phyloP scores from a whole-genome alignment of 441 rosid species.

The Gossypium trilobum region DNA sequence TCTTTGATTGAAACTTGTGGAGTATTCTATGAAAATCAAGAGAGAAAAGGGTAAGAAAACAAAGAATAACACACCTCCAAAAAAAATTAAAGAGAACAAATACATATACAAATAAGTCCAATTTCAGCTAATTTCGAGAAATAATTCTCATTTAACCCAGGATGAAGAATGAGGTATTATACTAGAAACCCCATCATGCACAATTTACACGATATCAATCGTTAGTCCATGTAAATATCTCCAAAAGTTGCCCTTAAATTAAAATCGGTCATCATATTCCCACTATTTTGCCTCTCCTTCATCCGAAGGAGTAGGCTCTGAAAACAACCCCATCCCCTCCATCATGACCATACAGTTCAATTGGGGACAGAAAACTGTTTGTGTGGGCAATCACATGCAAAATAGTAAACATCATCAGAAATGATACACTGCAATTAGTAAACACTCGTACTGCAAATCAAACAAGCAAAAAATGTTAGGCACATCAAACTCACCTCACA shows the following conservation, averaged over 20 bases:
- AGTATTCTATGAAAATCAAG: slow-evolving; percentile 43
- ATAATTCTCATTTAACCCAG: background rate
- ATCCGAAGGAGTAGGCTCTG: background rate
- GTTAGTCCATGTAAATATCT: background rate
- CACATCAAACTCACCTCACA: slow-evolving; percentile 60
- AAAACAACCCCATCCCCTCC: background rate
- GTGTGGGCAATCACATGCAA: background rate
- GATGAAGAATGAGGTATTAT: background rate
- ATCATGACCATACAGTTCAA: background rate
- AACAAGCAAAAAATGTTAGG: background rate
- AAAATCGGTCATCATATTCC: background rate
- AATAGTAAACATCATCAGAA: background rate
- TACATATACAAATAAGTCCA: background rate
- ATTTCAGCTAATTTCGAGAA: background rate
- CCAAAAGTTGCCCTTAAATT: background rate
- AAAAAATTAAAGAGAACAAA: slow-evolving; percentile 13
- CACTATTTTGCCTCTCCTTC: slow-evolving; percentile 5
- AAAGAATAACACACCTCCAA: slow-evolving; percentile 9
- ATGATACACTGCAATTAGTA: background rate
- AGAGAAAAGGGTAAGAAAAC: slow-evolving; percentile 13
- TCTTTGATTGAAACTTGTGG: slow-evolving; percentile 53
- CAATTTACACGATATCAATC: background rate
- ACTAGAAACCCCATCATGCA: background rate
- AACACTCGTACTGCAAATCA: background rate
- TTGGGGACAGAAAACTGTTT: background rate